Conservation (phyloP, 2,329 filamentous ascomycete species). For the Alternaria sp. region DNA sequence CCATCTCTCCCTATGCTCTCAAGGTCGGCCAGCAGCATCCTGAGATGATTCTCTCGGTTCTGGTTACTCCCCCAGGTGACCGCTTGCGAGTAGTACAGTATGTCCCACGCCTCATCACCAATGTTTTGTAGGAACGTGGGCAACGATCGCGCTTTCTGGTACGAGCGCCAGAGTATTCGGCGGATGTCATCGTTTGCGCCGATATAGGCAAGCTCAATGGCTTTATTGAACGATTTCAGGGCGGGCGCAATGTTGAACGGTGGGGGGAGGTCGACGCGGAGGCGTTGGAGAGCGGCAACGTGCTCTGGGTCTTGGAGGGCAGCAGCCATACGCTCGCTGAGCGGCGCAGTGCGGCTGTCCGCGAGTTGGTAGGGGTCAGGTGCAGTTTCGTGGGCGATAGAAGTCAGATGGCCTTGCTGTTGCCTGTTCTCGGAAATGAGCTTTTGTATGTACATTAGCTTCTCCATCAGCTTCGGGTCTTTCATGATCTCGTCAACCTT, state of each 20-base stretch:
- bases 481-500: conserved; percentile 44
- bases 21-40: conserved; percentile 37
- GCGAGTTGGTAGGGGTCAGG: conserved; percentile 40
- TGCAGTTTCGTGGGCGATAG: conserved; percentile 27
- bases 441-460: conserved; percentile 39
- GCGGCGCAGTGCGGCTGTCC: conserved; percentile 26
- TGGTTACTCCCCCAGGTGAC: conserved; percentile 45
- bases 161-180: conserved; percentile 45
- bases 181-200: conserved; percentile 45
- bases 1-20: conserved; percentile 39
- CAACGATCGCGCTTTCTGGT: conserved; percentile 38
- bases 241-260: conserved; percentile 43
- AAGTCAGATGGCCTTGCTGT: conserved; percentile 17
- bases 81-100: conserved; percentile 47
- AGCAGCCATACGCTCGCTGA: conserved; percentile 32
- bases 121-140: conserved; percentile 43
- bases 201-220: conserved; percentile 43
- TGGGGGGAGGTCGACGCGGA: conserved; percentile 36
- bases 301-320: conserved; percentile 40
- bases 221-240: conserved; percentile 44
- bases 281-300: conserved; percentile 30
- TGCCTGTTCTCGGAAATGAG: conserved; percentile 26
- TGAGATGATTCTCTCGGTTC: conserved; percentile 40
- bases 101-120: conserved; percentile 46
- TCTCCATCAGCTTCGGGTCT: conserved; percentile 43